phyloP scores from a whole-genome alignment of 106 monocot genomes.

The Allium sativum region DNA sequence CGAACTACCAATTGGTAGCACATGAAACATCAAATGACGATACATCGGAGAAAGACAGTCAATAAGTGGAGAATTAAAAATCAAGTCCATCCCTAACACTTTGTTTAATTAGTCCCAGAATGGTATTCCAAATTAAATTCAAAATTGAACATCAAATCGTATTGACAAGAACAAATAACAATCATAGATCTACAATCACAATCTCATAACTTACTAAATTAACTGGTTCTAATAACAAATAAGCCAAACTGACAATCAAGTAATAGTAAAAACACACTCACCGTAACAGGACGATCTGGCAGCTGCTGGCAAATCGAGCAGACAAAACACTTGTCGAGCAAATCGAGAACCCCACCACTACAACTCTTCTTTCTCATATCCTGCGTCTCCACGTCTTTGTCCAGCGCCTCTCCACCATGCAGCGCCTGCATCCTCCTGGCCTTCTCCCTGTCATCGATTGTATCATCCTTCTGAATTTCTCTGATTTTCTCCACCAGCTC shows the following conservation, averaged over 20 bases:
- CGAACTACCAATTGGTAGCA: too few species aligned
- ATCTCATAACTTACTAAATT: too few species aligned
- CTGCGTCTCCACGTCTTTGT: constrained; percentile 14
- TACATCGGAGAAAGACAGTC: neutral
- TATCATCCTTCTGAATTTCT: constrained; percentile 36
- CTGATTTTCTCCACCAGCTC: constrained; percentile 27
- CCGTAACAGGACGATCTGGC: constrained; percentile 62
- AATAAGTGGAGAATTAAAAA: too few species aligned
- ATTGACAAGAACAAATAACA: neutral
- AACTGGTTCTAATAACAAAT: neutral
- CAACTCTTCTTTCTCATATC: constrained; percentile 12
- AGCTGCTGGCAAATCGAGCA: constrained; percentile 59
- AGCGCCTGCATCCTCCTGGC: constrained; percentile 51
- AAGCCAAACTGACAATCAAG: neutral
- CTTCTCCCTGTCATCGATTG: constrained; percentile 51
- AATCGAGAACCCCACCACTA: constrained; percentile 16
- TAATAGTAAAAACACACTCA: constrained; percentile 15
- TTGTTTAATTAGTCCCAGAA: neutral
- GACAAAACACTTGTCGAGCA: constrained; percentile 39
- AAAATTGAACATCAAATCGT: neutral
- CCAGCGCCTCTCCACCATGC: constrained; percentile 14
- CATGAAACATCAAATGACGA: neutral
- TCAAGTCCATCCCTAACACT: too few species aligned
- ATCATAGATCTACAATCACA: too few species aligned
- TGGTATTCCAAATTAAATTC: neutral